Conservation (phyloP, 371 early-diverging fungal genomes). For the Rhizopus arrhizus region DNA sequence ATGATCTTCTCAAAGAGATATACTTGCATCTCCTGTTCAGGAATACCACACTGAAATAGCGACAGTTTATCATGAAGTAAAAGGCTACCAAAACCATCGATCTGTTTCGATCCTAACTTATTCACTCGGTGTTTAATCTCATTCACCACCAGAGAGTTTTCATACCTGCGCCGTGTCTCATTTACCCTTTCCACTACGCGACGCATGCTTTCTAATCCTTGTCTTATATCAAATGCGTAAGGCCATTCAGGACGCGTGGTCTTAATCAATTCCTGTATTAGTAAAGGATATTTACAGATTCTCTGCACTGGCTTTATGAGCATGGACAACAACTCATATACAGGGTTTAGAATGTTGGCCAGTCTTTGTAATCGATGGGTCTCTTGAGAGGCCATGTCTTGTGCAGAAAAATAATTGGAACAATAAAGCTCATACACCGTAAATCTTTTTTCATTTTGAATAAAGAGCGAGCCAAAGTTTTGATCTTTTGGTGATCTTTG, state of each 20-base stretch:
- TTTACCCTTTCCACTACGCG: slow-evolving; percentile 89
- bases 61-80: slow-evolving; percentile 81
- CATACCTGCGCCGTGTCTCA: slow-evolving; percentile 87
- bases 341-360: slow-evolving; percentile 77
- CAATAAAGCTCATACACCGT: slow-evolving; percentile 92
- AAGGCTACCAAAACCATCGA: slow-evolving; percentile 77
- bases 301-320: slow-evolving; percentile 97
- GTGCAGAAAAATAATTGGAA: slow-evolving; percentile 84
- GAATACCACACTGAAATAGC: slow-evolving; percentile 69
- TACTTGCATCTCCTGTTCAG: slow-evolving; percentile 77
- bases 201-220: slow-evolving; percentile 81
- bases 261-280: slow-evolving; percentile 85
- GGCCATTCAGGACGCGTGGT: slow-evolving; percentile 70
- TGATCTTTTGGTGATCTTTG: slow-evolving; percentile 77
- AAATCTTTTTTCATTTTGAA: slow-evolving; percentile 81
- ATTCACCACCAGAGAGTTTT: slow-evolving; percentile 74
- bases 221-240: slow-evolving; percentile 71
- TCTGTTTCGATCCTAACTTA: slow-evolving; percentile 34
- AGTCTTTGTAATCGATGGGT: slow-evolving; percentile 55
- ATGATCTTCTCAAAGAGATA: slow-evolving; percentile 89
- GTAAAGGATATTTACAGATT: slow-evolving; percentile 94
- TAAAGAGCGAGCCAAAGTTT: slow-evolving; percentile 83
- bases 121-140: slow-evolving; percentile 77
- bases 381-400: slow-evolving; percentile 56
- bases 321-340: slow-evolving; percentile 83